A percentile compares a stretch with the other conserved stretches of the same genome.
Evolutionary conservation across 2,329 filamentous ascomycete species (phyloP).

Genomic region (Talaromyces sp.): DNA sequence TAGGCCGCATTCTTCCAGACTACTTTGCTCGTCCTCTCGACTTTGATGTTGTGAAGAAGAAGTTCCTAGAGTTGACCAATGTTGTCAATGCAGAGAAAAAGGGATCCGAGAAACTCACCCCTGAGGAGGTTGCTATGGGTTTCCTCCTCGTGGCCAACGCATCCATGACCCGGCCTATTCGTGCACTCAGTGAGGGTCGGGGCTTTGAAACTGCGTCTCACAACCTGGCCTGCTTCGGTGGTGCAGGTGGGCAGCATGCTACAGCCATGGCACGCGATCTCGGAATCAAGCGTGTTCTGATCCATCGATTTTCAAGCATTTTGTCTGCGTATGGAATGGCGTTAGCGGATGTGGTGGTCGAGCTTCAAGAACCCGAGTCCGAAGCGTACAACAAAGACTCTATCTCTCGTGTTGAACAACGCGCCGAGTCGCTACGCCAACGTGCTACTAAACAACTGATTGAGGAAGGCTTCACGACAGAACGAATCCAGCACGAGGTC

Average conservation of each 20-base stretch:
- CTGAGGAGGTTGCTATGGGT: constrained; percentile 20
- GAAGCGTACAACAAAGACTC: constrained; percentile 16
- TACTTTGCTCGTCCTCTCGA: constrained; percentile 51
- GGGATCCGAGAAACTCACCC: constrained; percentile 19
- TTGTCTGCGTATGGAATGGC: constrained; percentile 44
- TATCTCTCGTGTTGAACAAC: constrained; percentile 14
- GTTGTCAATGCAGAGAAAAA: constrained; percentile 37
- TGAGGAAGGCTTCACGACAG: constrained; percentile 32
- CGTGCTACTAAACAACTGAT: constrained; percentile 27
- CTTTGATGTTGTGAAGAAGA: constrained; percentile 34
- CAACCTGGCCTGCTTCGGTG: constrained; percentile 26
- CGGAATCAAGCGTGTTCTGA: constrained; percentile 37
- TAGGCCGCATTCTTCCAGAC: constrained; percentile 76
- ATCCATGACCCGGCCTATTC: constrained; percentile 20
- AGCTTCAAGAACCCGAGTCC: constrained; percentile 31
- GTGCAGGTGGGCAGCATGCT: constrained; percentile 36
- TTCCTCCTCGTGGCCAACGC: constrained; percentile 21
- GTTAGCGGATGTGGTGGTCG: constrained; percentile 36
- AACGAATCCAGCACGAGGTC: constrained; percentile 28
- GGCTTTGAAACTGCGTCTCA: constrained; percentile 23
- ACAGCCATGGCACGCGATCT: constrained; percentile 38
- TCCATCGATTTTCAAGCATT: constrained; percentile 40
- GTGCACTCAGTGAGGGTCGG: constrained; percentile 21
- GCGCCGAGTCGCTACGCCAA: constrained; percentile 25
- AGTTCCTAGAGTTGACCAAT: constrained; percentile 39